A percentile compares a stretch with the other conserved stretches of the same genome.
Evolutionary conservation across 306 rosid genomes (phyloP).

Genomic region (Glycyrrhiza uralensis): DNA sequence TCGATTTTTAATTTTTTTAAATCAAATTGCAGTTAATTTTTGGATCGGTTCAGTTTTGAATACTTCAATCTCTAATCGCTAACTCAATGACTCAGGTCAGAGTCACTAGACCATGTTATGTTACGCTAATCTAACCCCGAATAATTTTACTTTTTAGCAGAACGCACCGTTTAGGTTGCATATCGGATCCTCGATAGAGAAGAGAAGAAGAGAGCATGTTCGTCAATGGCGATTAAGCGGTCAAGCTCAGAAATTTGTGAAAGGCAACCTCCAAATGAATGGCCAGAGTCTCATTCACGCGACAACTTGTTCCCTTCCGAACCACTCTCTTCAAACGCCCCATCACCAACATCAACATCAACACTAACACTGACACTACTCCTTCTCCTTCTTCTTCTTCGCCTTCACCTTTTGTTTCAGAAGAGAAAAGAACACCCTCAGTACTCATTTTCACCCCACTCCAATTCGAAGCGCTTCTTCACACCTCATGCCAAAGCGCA

Average conservation of each 20-base stretch:
- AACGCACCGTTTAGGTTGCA: background rate
- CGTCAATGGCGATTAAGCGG: constrained; percentile 48
- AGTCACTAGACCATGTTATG: no score
- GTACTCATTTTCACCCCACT: background rate
- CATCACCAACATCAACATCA: constrained; percentile 11
- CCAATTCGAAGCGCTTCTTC: constrained; percentile 26
- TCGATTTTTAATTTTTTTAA: no score
- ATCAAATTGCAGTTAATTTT: no score
- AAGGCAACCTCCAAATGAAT: constrained; percentile 39
- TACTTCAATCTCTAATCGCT: no score
- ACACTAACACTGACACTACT: background rate
- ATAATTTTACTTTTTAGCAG: background rate
- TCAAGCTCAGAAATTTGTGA: constrained; percentile 1
- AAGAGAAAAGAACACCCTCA: background rate
- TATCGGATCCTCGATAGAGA: background rate
- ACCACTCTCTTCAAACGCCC: constrained; percentile 21
- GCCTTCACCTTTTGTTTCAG: background rate
- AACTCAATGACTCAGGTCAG: no score
- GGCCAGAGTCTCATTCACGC: constrained; percentile 61
- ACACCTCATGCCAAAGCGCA: background rate
- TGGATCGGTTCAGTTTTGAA: no score
- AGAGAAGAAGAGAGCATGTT: constrained; percentile 25
- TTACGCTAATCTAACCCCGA: background rate
- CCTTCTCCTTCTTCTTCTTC: background rate
- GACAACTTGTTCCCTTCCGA: constrained; percentile 36